These are phyloP conservation scores for Blepharisma undulans DNA, from an alignment of 169 alveolate genomes.

Conservation along the genomic window DNA sequence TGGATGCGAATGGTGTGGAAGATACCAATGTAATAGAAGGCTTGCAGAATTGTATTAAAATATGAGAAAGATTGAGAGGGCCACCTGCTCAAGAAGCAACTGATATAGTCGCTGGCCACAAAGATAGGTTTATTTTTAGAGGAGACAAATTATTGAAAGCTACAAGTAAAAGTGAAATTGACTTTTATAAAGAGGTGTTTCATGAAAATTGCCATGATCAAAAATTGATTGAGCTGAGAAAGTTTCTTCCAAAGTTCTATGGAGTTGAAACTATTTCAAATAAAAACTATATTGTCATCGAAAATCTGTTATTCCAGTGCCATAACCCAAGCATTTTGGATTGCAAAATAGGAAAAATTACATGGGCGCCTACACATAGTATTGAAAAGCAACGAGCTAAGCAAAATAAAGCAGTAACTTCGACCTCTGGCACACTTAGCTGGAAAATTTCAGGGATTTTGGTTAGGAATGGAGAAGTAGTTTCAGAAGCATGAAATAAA, in stretches of 20 bases:
- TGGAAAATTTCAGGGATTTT: neutral
- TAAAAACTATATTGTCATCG: neutral
- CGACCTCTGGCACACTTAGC: neutral
- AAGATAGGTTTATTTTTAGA: conserved; percentile 1
- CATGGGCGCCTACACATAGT: neutral
- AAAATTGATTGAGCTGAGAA: neutral
- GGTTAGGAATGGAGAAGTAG: neutral
- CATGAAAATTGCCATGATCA: neutral
- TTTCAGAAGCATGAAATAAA: neutral
- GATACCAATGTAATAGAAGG: conserved; percentile 35
- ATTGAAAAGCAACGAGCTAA: neutral
- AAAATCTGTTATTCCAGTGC: neutral
- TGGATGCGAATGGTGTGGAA: conserved; percentile 11
- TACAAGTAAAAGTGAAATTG: conserved; percentile 32
- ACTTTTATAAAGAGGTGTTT: neutral
- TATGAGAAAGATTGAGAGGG: neutral
- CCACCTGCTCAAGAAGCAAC: neutral
- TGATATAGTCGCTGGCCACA: conserved; percentile 39
- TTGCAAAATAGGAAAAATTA: conserved; percentile 13
- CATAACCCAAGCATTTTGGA: conserved; percentile 11
- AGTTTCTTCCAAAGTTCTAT: neutral
- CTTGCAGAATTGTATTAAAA: neutral
- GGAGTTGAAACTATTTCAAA: neutral
- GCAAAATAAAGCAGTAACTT: neutral
- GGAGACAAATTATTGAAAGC: conserved; percentile 18